A percentile compares a stretch with the other conserved stretches of the same genome.
Evolutionary conservation across 1,284 basidiomycete genomes (phyloP).

Genomic region (Ustilago esculenta): DNA sequence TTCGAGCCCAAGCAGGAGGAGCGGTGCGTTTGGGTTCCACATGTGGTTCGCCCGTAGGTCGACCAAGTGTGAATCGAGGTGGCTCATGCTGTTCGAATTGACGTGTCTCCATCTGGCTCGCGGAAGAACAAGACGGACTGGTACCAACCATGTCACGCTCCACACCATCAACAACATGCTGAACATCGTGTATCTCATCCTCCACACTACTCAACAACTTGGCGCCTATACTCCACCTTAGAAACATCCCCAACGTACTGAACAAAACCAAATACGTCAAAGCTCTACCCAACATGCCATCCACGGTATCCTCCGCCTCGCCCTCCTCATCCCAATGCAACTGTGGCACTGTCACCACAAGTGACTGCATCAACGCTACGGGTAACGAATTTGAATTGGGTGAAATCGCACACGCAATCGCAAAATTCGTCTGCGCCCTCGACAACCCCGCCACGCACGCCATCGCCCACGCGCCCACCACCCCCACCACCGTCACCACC

Average conservation of each 20-base stretch:
- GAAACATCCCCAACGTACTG: slow-evolving; percentile 86
- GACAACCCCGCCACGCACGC: slow-evolving; percentile 64
- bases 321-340: slow-evolving; percentile 79
- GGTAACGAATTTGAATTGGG: slow-evolving; percentile 89
- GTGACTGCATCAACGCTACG: slow-evolving; percentile 88
- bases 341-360: slow-evolving; percentile 83
- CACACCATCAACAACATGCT: not conserved
- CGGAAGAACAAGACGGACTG: no score
- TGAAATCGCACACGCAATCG: slow-evolving; percentile 65
- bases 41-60: slow-evolving; percentile 43
- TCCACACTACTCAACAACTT: slow-evolving; percentile 67
- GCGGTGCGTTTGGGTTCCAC: slow-evolving; percentile 24
- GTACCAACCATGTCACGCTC: no score
- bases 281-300: slow-evolving; percentile 89
- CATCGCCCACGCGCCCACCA: slow-evolving; percentile 61
- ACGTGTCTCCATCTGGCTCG: slow-evolving; percentile 15
- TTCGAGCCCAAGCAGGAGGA: slow-evolving; percentile 47
- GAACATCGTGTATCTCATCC: slow-evolving; percentile 46
- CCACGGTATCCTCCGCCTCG: slow-evolving; percentile 76
- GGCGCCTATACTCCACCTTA: slow-evolving; percentile 69
- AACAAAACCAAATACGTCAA: slow-evolving; percentile 91
- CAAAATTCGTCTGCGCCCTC: slow-evolving; percentile 67
- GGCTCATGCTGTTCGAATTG: not conserved
- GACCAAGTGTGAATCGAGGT: slow-evolving; percentile 44
- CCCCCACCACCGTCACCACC: slow-evolving; percentile 69